Conservation (phyloP, 2,329 filamentous ascomycete species). For the Ophiocordyceps australis region DNA sequence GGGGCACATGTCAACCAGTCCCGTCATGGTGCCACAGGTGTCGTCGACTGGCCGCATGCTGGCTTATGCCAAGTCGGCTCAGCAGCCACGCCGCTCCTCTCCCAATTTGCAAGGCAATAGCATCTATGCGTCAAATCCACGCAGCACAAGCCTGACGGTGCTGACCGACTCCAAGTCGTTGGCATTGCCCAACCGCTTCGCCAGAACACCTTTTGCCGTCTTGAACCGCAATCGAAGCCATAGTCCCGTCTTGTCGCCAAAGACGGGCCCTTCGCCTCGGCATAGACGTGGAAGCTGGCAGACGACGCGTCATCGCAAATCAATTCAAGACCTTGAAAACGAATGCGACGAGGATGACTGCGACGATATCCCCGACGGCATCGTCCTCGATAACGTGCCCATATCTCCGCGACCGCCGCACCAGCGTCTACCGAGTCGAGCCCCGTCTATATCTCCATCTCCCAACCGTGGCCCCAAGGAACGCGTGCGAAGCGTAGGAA, state of each 20-base stretch:
- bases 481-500: slow-evolving; percentile 37
- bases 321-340: slow-evolving; percentile 50
- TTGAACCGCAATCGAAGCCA: slow-evolving; percentile 27
- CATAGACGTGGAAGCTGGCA: slow-evolving; percentile 54
- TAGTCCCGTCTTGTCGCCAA: slow-evolving; percentile 28
- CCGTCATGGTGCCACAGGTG: too few species aligned
- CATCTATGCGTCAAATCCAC: slow-evolving; percentile 26
- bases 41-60: slow-evolving; percentile 7
- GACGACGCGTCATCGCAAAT: slow-evolving; percentile 44
- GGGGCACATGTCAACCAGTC: slow-evolving; percentile 8
- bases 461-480: slow-evolving; percentile 32
- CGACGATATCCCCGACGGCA: slow-evolving; percentile 62
- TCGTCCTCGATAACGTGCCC: slow-evolving; percentile 66
- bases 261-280: slow-evolving; percentile 18
- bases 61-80: slow-evolving; percentile 10
- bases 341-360: slow-evolving; percentile 63
- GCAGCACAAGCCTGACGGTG: slow-evolving; percentile 26
- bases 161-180: slow-evolving; percentile 16
- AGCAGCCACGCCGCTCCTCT: slow-evolving; percentile 21
- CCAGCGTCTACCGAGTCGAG: slow-evolving; percentile 34
- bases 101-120: slow-evolving; percentile 27
- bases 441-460: slow-evolving; percentile 33
- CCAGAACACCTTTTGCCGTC: slow-evolving; percentile 18
- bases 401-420: slow-evolving; percentile 52
- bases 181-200: slow-evolving; percentile 9